phyloP scores from a whole-genome alignment of 1,139 yeast genomes.

The Yamadazyma oceani region DNA sequence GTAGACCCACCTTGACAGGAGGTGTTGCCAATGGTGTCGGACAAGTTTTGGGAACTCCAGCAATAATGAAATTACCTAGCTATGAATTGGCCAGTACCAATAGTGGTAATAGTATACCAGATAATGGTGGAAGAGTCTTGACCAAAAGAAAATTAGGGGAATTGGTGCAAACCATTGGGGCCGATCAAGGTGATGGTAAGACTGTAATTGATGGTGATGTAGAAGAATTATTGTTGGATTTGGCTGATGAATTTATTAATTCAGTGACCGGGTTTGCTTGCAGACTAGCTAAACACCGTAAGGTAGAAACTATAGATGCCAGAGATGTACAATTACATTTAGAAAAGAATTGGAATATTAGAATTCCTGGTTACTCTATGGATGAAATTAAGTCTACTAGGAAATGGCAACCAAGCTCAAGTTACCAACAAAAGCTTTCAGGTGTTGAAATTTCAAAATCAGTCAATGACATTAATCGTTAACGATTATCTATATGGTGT shows the following conservation, averaged over 20 bases:
- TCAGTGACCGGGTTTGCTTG: slow-evolving; percentile 93
- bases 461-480: slow-evolving; percentile 20
- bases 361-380: slow-evolving; percentile 89
- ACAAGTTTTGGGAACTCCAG: slow-evolving; percentile 71
- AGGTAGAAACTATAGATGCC: slow-evolving; percentile 83
- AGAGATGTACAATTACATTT: slow-evolving; percentile 88
- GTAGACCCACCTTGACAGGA: slow-evolving; percentile 80
- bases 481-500: slow-evolving; percentile 3
- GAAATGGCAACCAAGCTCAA: slow-evolving; percentile 72
- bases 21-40: slow-evolving; percentile 74
- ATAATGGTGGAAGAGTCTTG: slow-evolving; percentile 72
- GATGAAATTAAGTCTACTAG: slow-evolving; percentile 88
- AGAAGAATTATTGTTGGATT: slow-evolving; percentile 82
- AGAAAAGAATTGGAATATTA: slow-evolving; percentile 93
- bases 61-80: slow-evolving; percentile 70
- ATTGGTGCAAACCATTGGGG: slow-evolving; percentile 76
- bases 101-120: slow-evolving; percentile 37
- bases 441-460: slow-evolving; percentile 30
- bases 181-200: slow-evolving; percentile 85
- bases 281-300: slow-evolving; percentile 89
- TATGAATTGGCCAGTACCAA: slow-evolving; percentile 64
- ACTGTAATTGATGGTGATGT: slow-evolving; percentile 95
- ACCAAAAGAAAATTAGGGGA: slow-evolving; percentile 88
- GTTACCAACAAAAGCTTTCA: slow-evolving; percentile 64
- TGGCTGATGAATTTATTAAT: slow-evolving; percentile 94